Percentiles rank a stretch among this genome's conserved stretches.
Conservation (phyloP, 257 asterid genomes). For the Przewalskia tangutica region DNA sequence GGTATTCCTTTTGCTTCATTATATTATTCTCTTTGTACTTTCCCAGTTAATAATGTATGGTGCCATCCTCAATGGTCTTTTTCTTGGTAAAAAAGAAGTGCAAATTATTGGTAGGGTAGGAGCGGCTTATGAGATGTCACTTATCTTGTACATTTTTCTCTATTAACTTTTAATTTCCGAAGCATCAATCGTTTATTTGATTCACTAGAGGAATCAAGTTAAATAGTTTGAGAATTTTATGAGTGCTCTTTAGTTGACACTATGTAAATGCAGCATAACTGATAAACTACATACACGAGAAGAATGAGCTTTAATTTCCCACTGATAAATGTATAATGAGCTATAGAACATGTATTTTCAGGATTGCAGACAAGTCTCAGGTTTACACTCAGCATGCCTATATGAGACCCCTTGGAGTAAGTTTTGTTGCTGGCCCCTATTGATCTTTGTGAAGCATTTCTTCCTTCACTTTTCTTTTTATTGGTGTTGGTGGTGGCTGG, state of each 20-base stretch:
- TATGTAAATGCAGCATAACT: neutral
- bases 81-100: neutral
- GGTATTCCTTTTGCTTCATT: slow-evolving; percentile 28
- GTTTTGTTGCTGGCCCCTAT: slow-evolving; percentile 37
- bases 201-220: neutral
- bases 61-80: neutral
- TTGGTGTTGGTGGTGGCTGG: neutral
- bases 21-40: neutral
- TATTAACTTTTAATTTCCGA: neutral
- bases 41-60: neutral
- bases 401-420: slow-evolving; percentile 99
- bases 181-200: neutral
- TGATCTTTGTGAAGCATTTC: neutral
- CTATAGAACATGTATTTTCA: slow-evolving; percentile 20
- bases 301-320: neutral
- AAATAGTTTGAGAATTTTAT: neutral
- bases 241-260: neutral
- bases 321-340: neutral
- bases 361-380: slow-evolving; percentile 99
- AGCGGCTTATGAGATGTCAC: neutral
- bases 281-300: neutral
- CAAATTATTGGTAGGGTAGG: neutral
- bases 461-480: neutral
- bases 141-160: neutral
- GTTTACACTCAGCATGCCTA: slow-evolving; percentile 99